Conservation (phyloP, 1,284 basidiomycete species). For the Microbotryum saponariae region DNA sequence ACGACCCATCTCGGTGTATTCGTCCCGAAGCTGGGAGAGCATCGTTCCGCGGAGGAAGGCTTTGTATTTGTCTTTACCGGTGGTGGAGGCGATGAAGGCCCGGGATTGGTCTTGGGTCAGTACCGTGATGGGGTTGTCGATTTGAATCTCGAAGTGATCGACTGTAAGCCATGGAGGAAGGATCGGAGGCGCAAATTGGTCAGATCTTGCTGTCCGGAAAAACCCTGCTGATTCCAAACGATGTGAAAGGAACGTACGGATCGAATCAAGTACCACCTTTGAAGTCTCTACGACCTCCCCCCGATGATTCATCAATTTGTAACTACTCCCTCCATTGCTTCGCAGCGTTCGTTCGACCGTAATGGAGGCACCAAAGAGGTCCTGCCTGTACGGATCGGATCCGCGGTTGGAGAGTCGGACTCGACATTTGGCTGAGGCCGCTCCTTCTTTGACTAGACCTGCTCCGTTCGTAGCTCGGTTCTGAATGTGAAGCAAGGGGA, state of each 20-base stretch:
- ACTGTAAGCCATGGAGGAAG: slow-evolving; percentile 7
- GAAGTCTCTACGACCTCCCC: slow-evolving; percentile 67
- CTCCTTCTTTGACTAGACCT: slow-evolving; percentile 30
- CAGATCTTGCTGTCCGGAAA: no score
- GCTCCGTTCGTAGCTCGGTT: slow-evolving; percentile 32
- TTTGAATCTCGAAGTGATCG: slow-evolving; percentile 83
- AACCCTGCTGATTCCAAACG: no score
- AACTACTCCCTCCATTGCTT: slow-evolving; percentile 55
- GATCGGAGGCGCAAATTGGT: no score
- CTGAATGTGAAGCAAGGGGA: slow-evolving; percentile 6
- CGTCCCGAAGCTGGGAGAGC: slow-evolving; percentile 74
- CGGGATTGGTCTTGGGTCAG: slow-evolving; percentile 52
- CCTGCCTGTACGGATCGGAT: slow-evolving; percentile 73
- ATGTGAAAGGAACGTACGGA: slow-evolving; percentile 46
- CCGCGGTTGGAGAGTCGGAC: slow-evolving; percentile 83
- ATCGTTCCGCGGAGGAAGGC: slow-evolving; percentile 90
- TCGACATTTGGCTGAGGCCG: slow-evolving; percentile 25
- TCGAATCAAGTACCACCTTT: slow-evolving; percentile 73
- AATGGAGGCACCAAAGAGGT: slow-evolving; percentile 76
- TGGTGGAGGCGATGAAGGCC: slow-evolving; percentile 78
- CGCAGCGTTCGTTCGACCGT: slow-evolving; percentile 74
- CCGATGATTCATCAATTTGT: slow-evolving; percentile 65
- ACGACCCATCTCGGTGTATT: slow-evolving; percentile 69
- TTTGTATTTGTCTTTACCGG: slow-evolving; percentile 81
- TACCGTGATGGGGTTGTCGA: slow-evolving; percentile 51